Conservation (phyloP, 2,329 filamentous ascomycete species). For the Domatiomyces globalis region DNA sequence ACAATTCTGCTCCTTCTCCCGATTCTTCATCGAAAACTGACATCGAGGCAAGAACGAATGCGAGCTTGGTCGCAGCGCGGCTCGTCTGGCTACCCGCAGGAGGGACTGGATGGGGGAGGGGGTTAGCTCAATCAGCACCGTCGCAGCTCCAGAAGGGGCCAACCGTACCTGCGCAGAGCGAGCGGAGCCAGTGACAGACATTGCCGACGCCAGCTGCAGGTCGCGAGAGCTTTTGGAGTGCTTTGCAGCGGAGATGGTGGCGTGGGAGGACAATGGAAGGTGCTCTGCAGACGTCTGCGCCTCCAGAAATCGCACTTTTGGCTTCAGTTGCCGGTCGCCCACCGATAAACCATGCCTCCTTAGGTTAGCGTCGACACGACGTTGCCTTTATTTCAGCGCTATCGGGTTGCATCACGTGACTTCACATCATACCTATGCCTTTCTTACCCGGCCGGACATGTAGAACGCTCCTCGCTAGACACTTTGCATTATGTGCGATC, state of each 20-base stretch:
- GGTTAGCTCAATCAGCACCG: not conserved
- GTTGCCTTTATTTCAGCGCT: too few species aligned
- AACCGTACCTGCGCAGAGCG: slow-evolving; percentile 1
- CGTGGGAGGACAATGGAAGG: not conserved
- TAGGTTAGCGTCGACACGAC: not conserved
- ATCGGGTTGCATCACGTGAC: not conserved
- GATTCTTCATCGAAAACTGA: slow-evolving; percentile 5
- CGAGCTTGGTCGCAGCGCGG: slow-evolving; percentile 6
- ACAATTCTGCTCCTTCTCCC: not conserved
- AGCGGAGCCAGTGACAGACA: slow-evolving; percentile 1
- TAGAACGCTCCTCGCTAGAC: too few species aligned
- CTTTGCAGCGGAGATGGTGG: not conserved
- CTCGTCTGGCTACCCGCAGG: slow-evolving; percentile 14
- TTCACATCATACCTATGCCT: not conserved
- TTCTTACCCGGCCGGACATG: too few species aligned
- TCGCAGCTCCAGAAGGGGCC: not conserved
- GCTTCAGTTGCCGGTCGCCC: not conserved
- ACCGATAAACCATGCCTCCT: not conserved
- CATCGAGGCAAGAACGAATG: slow-evolving; percentile 14
- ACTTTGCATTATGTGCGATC: too few species aligned
- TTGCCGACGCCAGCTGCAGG: not conserved
- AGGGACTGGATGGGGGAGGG: slow-evolving; percentile 15
- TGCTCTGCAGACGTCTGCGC: not conserved
- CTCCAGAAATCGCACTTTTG: not conserved
- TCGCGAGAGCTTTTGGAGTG: not conserved